These are phyloP conservation scores for Suillus variegatus DNA, from an alignment of 768 basidiomycete genomes.

Conservation along the genomic window DNA sequence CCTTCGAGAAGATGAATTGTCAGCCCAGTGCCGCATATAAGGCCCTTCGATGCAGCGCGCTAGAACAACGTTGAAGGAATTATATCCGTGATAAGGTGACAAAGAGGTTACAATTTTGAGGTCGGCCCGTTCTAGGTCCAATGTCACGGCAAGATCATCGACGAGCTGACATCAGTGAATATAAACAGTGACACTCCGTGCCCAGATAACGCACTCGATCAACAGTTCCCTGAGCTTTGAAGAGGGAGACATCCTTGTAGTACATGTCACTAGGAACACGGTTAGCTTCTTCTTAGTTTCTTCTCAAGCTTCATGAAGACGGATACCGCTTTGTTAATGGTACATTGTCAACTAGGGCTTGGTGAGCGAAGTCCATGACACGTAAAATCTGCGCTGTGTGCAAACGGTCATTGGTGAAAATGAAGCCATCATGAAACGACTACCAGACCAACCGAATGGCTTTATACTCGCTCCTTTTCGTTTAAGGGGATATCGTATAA, in stretches of 20 bases:
- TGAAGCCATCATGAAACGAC: not conserved
- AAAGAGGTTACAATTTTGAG: constrained; percentile 65
- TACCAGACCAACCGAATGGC: constrained; percentile 39
- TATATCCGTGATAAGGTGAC: not conserved
- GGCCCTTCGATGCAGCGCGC: constrained; percentile 90
- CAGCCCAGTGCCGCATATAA: constrained; percentile 72
- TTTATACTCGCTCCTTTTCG: constrained; percentile 37
- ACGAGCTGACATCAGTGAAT: constrained; percentile 58
- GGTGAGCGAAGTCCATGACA: constrained; percentile 69
- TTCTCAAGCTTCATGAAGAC: not conserved
- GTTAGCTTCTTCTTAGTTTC: constrained; percentile 9
- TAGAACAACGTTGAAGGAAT: constrained; percentile 32
- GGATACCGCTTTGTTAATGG: constrained; percentile 68
- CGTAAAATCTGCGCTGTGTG: constrained; percentile 65
- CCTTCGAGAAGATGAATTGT: constrained; percentile 58
- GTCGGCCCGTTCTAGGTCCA: constrained; percentile 69
- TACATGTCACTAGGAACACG: constrained; percentile 70
- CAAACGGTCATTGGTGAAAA: constrained; percentile 2
- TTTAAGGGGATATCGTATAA: constrained; percentile 40
- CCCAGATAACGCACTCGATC: constrained; percentile 55
- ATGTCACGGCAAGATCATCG: constrained; percentile 87
- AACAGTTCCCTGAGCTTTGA: constrained; percentile 75
- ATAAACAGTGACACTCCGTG: not conserved
- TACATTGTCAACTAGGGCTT: constrained; percentile 53
- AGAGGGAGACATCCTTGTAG: constrained; percentile 82